Percentiles rank a stretch among this genome's conserved stretches.
Conservation (phyloP, 2,329 filamentous ascomycete species). For the Pseudocercospora macadamiae region DNA sequence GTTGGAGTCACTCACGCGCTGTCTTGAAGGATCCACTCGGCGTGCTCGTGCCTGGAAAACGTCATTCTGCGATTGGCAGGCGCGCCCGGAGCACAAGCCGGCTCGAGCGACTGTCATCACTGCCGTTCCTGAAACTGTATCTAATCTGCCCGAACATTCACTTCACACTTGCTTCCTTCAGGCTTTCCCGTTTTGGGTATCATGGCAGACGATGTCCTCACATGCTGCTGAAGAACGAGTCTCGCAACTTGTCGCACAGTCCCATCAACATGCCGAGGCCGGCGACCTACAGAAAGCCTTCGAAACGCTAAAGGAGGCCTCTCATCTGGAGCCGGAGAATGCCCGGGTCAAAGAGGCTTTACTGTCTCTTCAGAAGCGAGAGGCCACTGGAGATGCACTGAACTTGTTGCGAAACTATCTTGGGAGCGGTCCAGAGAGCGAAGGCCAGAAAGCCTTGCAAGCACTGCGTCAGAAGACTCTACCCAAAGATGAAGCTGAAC, state of each 20-base stretch:
- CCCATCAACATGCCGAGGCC: conserved; percentile 27
- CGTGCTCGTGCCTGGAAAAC: background rate
- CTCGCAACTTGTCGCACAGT: conserved; percentile 27
- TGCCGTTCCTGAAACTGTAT: background rate
- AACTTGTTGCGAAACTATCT: conserved; percentile 31
- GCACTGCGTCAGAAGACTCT: conserved; percentile 37
- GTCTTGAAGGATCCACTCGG: background rate
- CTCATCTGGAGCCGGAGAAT: conserved; percentile 47
- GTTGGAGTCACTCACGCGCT: background rate
- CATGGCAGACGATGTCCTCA: conserved; percentile 32
- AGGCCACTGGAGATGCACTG: conserved; percentile 28
- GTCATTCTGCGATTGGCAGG: too few species aligned
- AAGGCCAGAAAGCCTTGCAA: conserved; percentile 45
- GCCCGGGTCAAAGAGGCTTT: conserved; percentile 45
- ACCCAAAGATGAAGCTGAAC: conserved; percentile 42
- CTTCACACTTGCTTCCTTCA: background rate
- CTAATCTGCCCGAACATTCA: background rate
- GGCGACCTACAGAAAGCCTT: conserved; percentile 45
- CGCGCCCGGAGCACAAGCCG: background rate
- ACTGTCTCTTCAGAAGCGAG: conserved; percentile 41
- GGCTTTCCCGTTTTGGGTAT: conserved; percentile 15
- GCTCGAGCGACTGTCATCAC: background rate
- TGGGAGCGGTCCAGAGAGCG: conserved; percentile 38
- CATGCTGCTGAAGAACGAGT: conserved; percentile 26
- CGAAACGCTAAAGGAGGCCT: conserved; percentile 48